phyloP scores from a whole-genome alignment of 2,329 filamentous ascomycete genomes.

The Rutstroemia sydowiana region DNA sequence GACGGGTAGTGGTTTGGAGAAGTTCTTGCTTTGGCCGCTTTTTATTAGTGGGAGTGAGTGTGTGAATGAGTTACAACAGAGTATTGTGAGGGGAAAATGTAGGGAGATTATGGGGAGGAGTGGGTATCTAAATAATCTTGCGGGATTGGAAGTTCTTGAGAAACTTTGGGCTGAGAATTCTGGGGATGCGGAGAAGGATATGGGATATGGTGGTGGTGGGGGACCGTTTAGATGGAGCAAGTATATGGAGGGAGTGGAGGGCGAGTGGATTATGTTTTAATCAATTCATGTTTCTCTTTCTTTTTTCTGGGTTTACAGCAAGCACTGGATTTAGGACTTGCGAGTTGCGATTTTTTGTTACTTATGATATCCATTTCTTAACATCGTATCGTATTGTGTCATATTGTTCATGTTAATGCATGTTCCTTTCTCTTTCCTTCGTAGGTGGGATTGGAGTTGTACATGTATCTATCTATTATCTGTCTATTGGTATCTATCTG shows the following conservation, averaged over 20 bases:
- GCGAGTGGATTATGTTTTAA: slow-evolving; percentile 63
- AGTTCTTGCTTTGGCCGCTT: slow-evolving; percentile 88
- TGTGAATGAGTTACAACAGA: slow-evolving; percentile 70
- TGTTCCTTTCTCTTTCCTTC: too few relatives aligned
- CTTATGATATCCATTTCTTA: too few relatives aligned
- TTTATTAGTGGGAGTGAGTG: slow-evolving; percentile 89
- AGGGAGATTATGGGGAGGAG: slow-evolving; percentile 80
- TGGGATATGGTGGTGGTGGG: neutral
- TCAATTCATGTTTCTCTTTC: neutral
- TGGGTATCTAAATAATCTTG: slow-evolving; percentile 89
- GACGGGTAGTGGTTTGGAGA: slow-evolving; percentile 64
- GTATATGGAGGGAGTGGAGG: slow-evolving; percentile 37
- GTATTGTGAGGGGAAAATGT: slow-evolving; percentile 72
- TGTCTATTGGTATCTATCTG: too few relatives aligned
- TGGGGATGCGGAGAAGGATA: slow-evolving; percentile 47
- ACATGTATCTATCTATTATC: too few relatives aligned
- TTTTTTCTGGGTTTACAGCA: neutral
- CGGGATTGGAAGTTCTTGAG: slow-evolving; percentile 78
- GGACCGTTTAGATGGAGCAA: slow-evolving; percentile 27
- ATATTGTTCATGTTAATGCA: too few relatives aligned
- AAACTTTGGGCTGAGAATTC: slow-evolving; percentile 78
- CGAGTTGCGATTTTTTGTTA: too few relatives aligned
- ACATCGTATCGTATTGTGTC: too few relatives aligned
- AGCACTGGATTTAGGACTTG: too few relatives aligned
- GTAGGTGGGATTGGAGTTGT: too few relatives aligned